Conservation (phyloP, 1,139 yeast species). For the Pneumocystis carinii region DNA sequence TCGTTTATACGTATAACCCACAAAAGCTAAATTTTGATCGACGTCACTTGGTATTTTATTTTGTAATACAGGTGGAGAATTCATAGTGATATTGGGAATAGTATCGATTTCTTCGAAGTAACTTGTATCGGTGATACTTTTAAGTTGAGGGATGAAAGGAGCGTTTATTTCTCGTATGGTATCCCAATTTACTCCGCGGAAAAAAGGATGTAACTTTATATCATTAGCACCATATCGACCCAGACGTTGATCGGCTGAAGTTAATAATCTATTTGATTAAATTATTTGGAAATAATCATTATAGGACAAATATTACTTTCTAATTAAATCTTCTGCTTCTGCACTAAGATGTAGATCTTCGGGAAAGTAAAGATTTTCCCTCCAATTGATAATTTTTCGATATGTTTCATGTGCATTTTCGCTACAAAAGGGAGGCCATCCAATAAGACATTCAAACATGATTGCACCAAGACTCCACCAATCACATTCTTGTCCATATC, state of each 20-base stretch:
- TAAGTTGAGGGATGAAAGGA: constrained; percentile 75
- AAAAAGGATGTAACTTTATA: constrained; percentile 62
- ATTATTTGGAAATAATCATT: neutral
- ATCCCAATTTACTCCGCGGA: constrained; percentile 72
- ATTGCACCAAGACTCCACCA: constrained; percentile 99
- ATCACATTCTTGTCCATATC: constrained; percentile 97
- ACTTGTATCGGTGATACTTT: constrained; percentile 86
- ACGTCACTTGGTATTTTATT: constrained; percentile 1
- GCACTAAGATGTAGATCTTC: constrained; percentile 89
- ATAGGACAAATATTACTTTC: constrained; percentile 23
- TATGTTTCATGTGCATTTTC: constrained; percentile 98
- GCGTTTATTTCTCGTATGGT: constrained; percentile 86
- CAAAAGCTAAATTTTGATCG: constrained; percentile 10
- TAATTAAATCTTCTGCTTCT: constrained; percentile 84
- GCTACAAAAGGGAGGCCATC: constrained; percentile 99
- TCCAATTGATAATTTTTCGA: constrained; percentile 88
- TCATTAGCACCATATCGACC: constrained; percentile 95
- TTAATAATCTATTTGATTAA: constrained; percentile 36
- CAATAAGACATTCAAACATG: constrained; percentile 95
- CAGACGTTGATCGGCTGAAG: constrained; percentile 69
- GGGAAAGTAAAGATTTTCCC: constrained; percentile 82
- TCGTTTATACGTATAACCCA: constrained; percentile 14
- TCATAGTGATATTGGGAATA: constrained; percentile 71
- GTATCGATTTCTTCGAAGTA: constrained; percentile 95
- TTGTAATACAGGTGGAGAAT: constrained; percentile 11